Conservation (phyloP, 352 stramenopile species). For the Phytophthora sp. region DNA sequence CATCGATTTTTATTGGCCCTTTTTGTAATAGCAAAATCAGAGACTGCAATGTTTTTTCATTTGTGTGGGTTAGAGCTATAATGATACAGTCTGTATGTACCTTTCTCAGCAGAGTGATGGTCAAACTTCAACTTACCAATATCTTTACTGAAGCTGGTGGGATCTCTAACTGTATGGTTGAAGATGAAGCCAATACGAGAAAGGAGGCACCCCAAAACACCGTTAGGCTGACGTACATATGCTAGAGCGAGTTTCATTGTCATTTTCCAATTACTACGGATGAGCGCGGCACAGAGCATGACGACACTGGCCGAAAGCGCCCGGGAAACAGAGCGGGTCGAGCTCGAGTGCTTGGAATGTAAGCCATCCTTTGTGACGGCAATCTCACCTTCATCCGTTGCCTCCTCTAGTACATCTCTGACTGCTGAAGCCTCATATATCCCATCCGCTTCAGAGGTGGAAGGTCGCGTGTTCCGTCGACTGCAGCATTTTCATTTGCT, state of each 20-base stretch:
- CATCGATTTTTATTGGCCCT: slow-evolving; percentile 39
- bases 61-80: no score
- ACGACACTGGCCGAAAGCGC: slow-evolving; percentile 39
- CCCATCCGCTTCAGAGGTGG: slow-evolving; percentile 8
- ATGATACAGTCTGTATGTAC: not conserved
- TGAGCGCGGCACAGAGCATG: slow-evolving; percentile 44
- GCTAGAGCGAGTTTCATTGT: not conserved
- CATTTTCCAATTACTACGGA: slow-evolving; percentile 1
- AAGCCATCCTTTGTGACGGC: slow-evolving; percentile 30
- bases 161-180: slow-evolving; percentile 10
- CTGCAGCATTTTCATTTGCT: slow-evolving; percentile 44
- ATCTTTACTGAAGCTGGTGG: no score
- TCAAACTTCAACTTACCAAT: slow-evolving; percentile 33
- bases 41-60: slow-evolving; percentile 14
- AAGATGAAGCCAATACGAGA: slow-evolving; percentile 14
- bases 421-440: not conserved
- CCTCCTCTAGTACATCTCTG: not conserved
- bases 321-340: slow-evolving; percentile 30
- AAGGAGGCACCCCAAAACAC: slow-evolving; percentile 10
- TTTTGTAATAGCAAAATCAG: slow-evolving; percentile 38
- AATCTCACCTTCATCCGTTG: slow-evolving; percentile 11
- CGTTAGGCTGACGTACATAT: slow-evolving; percentile 2
- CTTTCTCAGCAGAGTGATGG: slow-evolving; percentile 15
- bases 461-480: slow-evolving; percentile 48
- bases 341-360: slow-evolving; percentile 38